Evolutionary conservation across 306 rosid species (phyloP), one percentile per base, ranked within the genome.

Genomic region (Cicer bijugum): DNA sequence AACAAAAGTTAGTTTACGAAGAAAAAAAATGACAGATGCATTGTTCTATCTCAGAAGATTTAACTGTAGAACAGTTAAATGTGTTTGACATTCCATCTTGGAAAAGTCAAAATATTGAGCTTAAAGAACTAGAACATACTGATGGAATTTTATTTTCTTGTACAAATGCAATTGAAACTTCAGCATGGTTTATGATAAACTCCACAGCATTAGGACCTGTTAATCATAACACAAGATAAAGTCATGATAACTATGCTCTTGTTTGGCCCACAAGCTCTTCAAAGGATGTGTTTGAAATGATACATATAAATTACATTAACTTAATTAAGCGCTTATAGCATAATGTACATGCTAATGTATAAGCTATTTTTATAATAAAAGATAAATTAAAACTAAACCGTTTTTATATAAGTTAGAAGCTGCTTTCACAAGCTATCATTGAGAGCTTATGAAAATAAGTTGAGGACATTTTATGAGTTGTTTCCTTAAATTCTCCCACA

Each of bases 141-240:
- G 98, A 84, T 73, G 95, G 81, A 73, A 94, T 83, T 80, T 94
- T 94, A 79, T 79, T 94, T 75, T 91, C 96, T 73, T 94, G 98
- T 55, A 86, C 95, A 78, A 94, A 94, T 66, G 97, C 95, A 72
- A 94, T 81, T 67, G 98, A 88, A 79, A 91, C 86, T 86, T 94
- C 96, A 67, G 96, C 98, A 78, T 91, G 97, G 69, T 89, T 88
- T 79, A 91, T 81, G 83, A 94, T 89, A 71, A 87, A 94, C 84
- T 91, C 98, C 72, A 94, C 96, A 11, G 98, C 98, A 72, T 87
- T 86, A 71, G 96, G 85, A 82, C 98, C 98, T 94, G 91, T 63
- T 44, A 70, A 40, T 60, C 59, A 65, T 52, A 81, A 75, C 52
- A 62, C 72, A 71, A 15, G 69, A 50, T 78, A 79, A 51, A 63